These are phyloP conservation scores for Pyricularia pennisetigena DNA, from an alignment of 2,329 filamentous ascomycete species.

Conservation along the genomic window DNA sequence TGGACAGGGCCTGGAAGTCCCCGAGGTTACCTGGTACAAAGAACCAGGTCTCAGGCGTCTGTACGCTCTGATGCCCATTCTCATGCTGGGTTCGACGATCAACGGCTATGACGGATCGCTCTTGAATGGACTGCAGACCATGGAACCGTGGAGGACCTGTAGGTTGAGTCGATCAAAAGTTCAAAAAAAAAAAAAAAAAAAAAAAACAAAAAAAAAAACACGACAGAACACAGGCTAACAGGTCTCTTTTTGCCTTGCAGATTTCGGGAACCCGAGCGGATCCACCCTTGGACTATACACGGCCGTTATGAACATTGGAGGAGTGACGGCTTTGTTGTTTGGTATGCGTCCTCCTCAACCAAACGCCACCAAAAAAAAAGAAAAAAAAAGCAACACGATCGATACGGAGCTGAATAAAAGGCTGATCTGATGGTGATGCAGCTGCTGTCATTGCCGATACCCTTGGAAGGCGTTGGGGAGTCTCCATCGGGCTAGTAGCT, in stretches of 20 bases:
- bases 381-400: neutral
- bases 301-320: neutral
- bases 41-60: slow-evolving; percentile 1
- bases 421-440: too few relatives aligned
- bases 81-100: slow-evolving; percentile 6
- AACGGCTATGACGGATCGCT: slow-evolving; percentile 9
- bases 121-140: slow-evolving; percentile 7
- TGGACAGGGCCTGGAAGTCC: slow-evolving; percentile 3
- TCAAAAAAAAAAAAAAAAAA: too few relatives aligned
- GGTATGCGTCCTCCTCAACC: neutral
- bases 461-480: neutral
- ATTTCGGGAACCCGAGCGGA: neutral
- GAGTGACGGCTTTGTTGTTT: neutral
- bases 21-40: slow-evolving; percentile 2
- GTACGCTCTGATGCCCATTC: slow-evolving; percentile 4
- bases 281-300: slow-evolving; percentile 1
- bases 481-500: neutral
- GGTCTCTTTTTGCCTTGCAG: too few relatives aligned
- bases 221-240: neutral
- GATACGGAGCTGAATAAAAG: too few relatives aligned
- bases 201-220: too few relatives aligned
- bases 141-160: slow-evolving; percentile 4
- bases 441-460: neutral
- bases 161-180: neutral
- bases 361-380: neutral